Evolutionary conservation across 495 filamentous ascomycete genomes (phyloP), one percentile per base, ranked within the genome.

Genomic region (Trichoderma orchidacearum): DNA sequence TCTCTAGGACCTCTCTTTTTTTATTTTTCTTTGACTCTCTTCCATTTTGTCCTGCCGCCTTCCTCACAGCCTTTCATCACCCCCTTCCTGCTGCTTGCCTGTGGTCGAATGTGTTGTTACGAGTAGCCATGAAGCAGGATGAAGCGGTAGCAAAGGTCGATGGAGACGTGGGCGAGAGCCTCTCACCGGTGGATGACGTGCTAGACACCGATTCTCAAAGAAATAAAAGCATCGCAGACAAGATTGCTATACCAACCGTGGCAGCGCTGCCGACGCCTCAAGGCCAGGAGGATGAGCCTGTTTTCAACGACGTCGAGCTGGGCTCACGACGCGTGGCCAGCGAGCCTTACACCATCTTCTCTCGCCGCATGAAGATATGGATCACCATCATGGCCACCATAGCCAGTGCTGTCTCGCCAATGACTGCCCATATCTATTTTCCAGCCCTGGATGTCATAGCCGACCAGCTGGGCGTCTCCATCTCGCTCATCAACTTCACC

Each of bases 401-500:
- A 53, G 80, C 80, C 11, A 77, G 80, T 34, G 85, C 88, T 61
- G 80, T 87, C 64, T 89, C 85, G 0, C 85, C 86, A 2, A 75
- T 89, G 53, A 87, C 84, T 0, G 84, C 84, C 18, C 88, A 86
- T 61, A 88, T 90, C 38, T 93, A 93, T 66, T 89, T 90, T 58
- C 87, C 86, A 4, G 83, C 84, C 2, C 70, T 92, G 55, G 80
- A 78, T 25, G 66, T 76, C 7, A 60, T 88, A 17, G 70, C 82
- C 0, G 34, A 58, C 0, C 75, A 83, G 51, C 72, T 87, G 7
- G 61, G 75, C 9, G 78, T 86, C 1, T 79, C 81, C 0, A 61
- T 76, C n/a, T 71, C 70, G 1, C 69, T 82, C 51, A 81, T 88
- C 68, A 88, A 88, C 62, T 68, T 89, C 38, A 85, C 82, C 1